These are phyloP conservation scores for Fraxinus pennsylvanica DNA, from an alignment of 257 asterid species.

Conservation along the genomic window DNA sequence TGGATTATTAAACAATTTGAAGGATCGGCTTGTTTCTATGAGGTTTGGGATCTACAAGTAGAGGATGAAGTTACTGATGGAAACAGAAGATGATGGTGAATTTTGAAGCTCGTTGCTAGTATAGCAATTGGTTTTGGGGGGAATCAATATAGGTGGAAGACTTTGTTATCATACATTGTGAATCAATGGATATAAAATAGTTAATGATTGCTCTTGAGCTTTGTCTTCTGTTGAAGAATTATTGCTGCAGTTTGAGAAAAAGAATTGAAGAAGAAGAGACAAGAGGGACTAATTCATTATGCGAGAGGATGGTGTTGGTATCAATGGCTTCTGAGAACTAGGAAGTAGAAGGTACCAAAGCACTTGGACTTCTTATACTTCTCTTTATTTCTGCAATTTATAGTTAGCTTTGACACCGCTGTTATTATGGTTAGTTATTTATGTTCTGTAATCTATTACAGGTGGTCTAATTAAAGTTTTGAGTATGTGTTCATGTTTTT, in stretches of 20 bases:
- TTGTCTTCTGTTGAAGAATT: constrained; percentile 8
- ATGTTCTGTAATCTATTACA: too few species aligned
- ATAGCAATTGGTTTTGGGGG: too few species aligned
- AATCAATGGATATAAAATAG: background rate
- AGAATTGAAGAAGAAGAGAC: constrained; percentile 17
- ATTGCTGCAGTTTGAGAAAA: background rate
- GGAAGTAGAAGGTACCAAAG: constrained; percentile 20
- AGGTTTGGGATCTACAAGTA: constrained; percentile 20
- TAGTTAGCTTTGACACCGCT: constrained; percentile 21
- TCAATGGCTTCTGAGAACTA: constrained; percentile 14
- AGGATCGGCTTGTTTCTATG: constrained; percentile 7
- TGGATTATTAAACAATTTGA: constrained; percentile 49
- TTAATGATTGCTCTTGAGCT: background rate
- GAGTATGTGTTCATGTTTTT: too few species aligned
- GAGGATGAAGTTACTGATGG: constrained; percentile 50
- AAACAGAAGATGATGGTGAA: constrained; percentile 42
- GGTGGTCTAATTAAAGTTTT: too few species aligned
- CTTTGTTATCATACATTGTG: too few species aligned
- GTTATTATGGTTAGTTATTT: too few species aligned
- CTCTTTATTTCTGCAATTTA: constrained; percentile 23
- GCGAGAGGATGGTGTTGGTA: background rate
- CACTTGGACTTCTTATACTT: constrained; percentile 15
- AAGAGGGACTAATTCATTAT: constrained; percentile 14
- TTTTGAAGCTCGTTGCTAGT: background rate
- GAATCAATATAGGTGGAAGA: too few species aligned